A percentile compares a stretch with the other conserved stretches of the same genome.
These are phyloP conservation scores for Metschnikowia baotianmanensis DNA, from an alignment of 805 yeast genomes.

Conservation along the genomic window DNA sequence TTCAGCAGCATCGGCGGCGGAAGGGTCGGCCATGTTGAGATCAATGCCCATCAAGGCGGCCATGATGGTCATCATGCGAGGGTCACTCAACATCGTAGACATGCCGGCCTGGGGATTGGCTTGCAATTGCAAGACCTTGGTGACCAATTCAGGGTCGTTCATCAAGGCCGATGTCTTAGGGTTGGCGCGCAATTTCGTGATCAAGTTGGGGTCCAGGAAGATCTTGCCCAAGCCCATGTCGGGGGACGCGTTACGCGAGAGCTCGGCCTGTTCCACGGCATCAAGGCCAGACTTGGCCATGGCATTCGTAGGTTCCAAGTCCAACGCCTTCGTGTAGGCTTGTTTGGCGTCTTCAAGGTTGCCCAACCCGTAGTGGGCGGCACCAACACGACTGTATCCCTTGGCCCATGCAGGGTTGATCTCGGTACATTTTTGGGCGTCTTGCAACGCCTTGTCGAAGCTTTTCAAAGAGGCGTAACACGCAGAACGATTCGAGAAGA, in stretches of 20 bases:
- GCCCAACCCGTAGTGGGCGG: conserved; percentile 88
- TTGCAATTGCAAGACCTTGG: conserved; percentile 60
- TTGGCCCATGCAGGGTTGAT: conserved; percentile 91
- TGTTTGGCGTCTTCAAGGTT: conserved; percentile 70
- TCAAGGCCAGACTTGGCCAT: conserved; percentile 83
- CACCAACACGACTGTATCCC: conserved; percentile 90
- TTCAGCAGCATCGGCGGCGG: conserved; percentile 14
- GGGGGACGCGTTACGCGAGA: conserved; percentile 52
- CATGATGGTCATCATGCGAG: conserved; percentile 84
- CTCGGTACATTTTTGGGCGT: conserved; percentile 80
- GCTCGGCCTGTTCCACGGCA: conserved; percentile 62
- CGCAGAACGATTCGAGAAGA: conserved; percentile 93
- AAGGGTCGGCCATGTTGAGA: conserved; percentile 40
- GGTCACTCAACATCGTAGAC: conserved; percentile 70
- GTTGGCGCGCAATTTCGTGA: conserved; percentile 70
- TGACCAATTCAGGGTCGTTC: conserved; percentile 83
- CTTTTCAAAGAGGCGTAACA: conserved; percentile 77
- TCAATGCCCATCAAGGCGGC: conserved; percentile 84
- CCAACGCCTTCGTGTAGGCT: conserved; percentile 75
- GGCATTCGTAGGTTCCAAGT: conserved; percentile 74
- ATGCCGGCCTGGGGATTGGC: conserved; percentile 74
- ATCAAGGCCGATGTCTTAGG: conserved; percentile 86
- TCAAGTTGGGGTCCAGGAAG: conserved; percentile 76
- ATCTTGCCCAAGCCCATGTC: conserved; percentile 76
- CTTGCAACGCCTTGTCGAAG: conserved; percentile 71